phyloP scores from a whole-genome alignment of 352 stramenopile species.

The Pythium coloratum region DNA sequence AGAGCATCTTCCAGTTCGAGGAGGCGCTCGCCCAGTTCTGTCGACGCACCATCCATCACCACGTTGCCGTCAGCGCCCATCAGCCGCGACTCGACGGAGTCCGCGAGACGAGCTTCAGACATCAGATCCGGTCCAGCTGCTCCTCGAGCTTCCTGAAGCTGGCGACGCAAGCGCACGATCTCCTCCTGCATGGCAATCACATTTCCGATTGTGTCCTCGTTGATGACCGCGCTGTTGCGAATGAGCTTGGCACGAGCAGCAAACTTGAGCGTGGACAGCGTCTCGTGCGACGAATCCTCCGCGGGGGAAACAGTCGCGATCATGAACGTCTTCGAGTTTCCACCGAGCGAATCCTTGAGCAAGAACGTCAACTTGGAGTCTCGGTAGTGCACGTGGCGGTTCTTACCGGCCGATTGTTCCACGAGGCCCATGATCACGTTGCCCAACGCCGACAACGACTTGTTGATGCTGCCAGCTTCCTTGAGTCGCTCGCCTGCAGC shows the following conservation, averaged over 20 bases:
- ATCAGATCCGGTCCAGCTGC: conserved; percentile 13
- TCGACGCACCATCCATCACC: neutral
- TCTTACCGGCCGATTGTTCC: conserved; percentile 76
- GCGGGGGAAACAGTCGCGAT: conserved; percentile 80
- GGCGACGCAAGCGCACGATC: conserved; percentile 52
- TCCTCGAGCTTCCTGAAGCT: conserved; percentile 57
- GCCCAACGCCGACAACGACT: conserved; percentile 94
- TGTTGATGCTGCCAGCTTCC: conserved; percentile 97
- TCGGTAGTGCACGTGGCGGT: conserved; percentile 82
- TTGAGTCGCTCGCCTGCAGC: conserved; percentile 94
- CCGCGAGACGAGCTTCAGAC: conserved; percentile 2
- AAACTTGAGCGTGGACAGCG: conserved; percentile 84
- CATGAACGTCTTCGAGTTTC: conserved; percentile 89
- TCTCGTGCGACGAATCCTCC: conserved; percentile 84
- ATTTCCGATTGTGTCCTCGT: conserved; percentile 76
- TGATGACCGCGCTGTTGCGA: conserved; percentile 83
- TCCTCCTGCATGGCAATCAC: conserved; percentile 71
- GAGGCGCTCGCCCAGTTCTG: conserved; percentile 38
- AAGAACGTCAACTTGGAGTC: conserved; percentile 87
- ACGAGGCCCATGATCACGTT: conserved; percentile 94
- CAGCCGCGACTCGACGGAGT: neutral
- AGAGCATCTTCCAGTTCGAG: conserved; percentile 69
- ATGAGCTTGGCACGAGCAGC: conserved; percentile 84
- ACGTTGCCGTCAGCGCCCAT: neutral
- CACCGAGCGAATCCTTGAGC: conserved; percentile 80